Evolutionary conservation across 306 rosid species (phyloP).

Genomic region (Clitoria ternatea): DNA sequence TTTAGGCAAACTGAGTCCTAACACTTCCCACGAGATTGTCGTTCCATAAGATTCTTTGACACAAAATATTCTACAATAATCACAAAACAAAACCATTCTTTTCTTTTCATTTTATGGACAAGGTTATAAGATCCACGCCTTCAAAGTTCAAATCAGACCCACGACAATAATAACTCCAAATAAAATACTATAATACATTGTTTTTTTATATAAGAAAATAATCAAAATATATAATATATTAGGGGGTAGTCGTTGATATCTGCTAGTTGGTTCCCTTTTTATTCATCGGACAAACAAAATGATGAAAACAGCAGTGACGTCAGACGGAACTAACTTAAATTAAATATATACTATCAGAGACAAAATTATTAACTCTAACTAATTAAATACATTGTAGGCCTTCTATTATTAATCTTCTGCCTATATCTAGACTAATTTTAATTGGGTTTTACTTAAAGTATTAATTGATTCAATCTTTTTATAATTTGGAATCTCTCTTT

Average conservation of each 20-base stretch:
- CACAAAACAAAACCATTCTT: too few species aligned
- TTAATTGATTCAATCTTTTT: background rate
- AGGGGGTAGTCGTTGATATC: conserved; percentile 3
- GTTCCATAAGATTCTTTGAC: background rate
- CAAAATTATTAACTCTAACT: background rate
- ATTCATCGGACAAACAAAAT: conserved; percentile 32
- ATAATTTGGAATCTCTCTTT: too few species aligned
- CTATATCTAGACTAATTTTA: background rate
- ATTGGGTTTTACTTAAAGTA: background rate
- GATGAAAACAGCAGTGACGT: background rate
- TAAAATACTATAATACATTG: too few species aligned
- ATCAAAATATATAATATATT: background rate
- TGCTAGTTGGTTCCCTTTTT: conserved; percentile 28
- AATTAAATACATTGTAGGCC: background rate
- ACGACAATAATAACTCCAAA: too few species aligned
- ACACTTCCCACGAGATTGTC: background rate
- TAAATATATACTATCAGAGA: background rate
- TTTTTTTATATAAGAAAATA: too few species aligned
- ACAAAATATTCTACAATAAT: conserved; percentile 2
- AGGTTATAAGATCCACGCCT: too few species aligned
- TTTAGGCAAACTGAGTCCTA: conserved; percentile 23
- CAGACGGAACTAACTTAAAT: background rate
- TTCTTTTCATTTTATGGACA: too few species aligned
- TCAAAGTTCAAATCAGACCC: too few species aligned
- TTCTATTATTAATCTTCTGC: background rate